Evolutionary conservation across 768 basidiomycete genomes (phyloP).

Genomic region (Leucocoprinus sp.): DNA sequence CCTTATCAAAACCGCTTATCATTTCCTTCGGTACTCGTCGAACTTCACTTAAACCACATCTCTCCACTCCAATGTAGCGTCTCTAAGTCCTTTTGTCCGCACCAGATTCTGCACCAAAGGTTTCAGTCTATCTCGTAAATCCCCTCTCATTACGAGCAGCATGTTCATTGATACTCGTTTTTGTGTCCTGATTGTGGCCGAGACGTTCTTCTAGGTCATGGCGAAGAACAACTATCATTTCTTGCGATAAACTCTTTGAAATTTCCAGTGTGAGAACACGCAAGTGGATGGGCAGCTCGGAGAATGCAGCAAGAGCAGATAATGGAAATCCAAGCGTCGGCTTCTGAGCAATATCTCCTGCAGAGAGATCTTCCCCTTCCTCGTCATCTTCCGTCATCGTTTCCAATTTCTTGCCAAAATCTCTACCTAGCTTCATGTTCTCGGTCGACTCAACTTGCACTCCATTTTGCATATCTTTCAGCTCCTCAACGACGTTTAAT

Average conservation of each 20-base stretch:
- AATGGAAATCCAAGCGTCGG: constrained; percentile 41
- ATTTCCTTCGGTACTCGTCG: constrained; percentile 52
- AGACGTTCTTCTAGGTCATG: constrained; percentile 51
- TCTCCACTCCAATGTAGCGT: constrained; percentile 62
- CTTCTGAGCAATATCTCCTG: constrained; percentile 9
- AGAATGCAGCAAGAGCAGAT: constrained; percentile 62
- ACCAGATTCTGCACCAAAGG: constrained; percentile 75
- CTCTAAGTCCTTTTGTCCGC: constrained; percentile 62
- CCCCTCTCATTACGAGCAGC: constrained; percentile 14
- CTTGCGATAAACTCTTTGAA: constrained; percentile 64
- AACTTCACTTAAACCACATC: constrained; percentile 59
- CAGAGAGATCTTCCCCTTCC: neutral
- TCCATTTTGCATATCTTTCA: constrained; percentile 51
- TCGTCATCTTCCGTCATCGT: constrained; percentile 3
- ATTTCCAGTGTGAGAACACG: constrained; percentile 69
- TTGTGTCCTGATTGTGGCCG: constrained; percentile 13
- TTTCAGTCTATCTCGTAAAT: constrained; percentile 53
- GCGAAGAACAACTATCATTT: constrained; percentile 65
- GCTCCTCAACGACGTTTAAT: constrained; percentile 60
- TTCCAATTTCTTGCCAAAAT: constrained; percentile 8
- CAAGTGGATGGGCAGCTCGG: constrained; percentile 68
- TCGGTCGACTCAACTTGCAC: neutral
- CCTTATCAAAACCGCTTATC: constrained; percentile 36
- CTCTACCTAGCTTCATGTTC: neutral
- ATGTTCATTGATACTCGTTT: constrained; percentile 6